Evolutionary conservation across 495 filamentous ascomycete species (phyloP).

Genomic region (Lichenothelia convexa): DNA sequence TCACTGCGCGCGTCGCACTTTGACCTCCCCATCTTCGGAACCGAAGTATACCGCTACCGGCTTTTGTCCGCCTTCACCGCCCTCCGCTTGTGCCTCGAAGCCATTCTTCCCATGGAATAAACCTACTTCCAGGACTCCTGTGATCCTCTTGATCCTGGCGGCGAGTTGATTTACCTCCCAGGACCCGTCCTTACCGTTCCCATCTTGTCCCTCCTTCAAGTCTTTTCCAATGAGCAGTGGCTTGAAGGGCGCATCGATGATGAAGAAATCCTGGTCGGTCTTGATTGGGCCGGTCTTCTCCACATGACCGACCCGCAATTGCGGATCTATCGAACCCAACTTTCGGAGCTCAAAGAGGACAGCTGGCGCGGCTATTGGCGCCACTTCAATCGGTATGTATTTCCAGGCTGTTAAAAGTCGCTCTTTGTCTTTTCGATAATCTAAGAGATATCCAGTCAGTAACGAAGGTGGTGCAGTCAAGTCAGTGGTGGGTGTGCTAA

Average conservation of each 20-base stretch:
- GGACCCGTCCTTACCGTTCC: constrained; percentile 27
- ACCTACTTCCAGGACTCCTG: constrained; percentile 80
- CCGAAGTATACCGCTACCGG: constrained; percentile 92
- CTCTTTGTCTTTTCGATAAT: constrained; percentile 69
- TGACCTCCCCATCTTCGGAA: constrained; percentile 49
- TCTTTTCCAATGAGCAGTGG: constrained; percentile 43
- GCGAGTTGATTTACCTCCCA: constrained; percentile 62
- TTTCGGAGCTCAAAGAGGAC: constrained; percentile 47
- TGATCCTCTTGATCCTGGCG: constrained; percentile 54
- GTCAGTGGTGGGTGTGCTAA: neutral
- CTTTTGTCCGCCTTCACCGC: constrained; percentile 56
- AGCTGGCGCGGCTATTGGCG: constrained; percentile 55
- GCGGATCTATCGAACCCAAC: constrained; percentile 53
- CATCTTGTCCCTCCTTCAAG: constrained; percentile 22
- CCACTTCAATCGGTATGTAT: constrained; percentile 81
- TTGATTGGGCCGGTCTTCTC: constrained; percentile 66
- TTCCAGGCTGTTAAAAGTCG: constrained; percentile 66
- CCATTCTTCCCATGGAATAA: constrained; percentile 72
- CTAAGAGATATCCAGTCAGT: constrained; percentile 19
- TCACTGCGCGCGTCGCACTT: constrained; percentile 11
- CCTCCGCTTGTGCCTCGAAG: constrained; percentile 37
- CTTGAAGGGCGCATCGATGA: constrained; percentile 78
- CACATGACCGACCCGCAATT: constrained; percentile 45
- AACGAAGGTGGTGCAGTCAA: neutral
- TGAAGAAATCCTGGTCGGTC: constrained; percentile 87